Percentiles rank a stretch among this genome's conserved stretches.
Conservation (phyloP, 176 grass and related monocot genomes). For the Guadua angustifolia region DNA sequence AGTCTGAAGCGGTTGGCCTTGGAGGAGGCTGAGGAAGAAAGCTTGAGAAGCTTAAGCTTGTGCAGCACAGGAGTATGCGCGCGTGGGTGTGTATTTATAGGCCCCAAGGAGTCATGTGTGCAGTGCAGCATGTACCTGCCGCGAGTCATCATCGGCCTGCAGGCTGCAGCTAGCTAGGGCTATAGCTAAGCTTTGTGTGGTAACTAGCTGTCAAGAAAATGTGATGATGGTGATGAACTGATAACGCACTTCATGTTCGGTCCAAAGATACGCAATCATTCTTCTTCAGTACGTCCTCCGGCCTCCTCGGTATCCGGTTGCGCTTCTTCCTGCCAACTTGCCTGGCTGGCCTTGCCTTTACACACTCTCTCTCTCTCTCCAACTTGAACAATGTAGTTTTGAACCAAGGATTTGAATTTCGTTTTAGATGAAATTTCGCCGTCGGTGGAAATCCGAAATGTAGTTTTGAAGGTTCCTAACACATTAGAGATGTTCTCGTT, state of each 20-base stretch:
- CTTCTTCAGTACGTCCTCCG: background rate
- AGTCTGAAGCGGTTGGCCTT: background rate
- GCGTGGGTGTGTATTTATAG: background rate
- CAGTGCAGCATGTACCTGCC: background rate
- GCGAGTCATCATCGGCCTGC: background rate
- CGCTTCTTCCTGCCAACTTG: background rate
- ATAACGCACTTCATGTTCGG: conserved; percentile 40
- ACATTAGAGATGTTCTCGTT: too few relatives aligned
- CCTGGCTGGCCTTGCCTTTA: too few relatives aligned
- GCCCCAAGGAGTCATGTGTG: background rate
- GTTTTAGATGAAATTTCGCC: too few relatives aligned
- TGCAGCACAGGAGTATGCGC: background rate
- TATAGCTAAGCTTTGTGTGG: background rate
- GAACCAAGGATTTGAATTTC: too few relatives aligned
- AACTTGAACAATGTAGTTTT: background rate
- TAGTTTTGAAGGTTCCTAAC: too few relatives aligned
- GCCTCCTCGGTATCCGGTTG: background rate
- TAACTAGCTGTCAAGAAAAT: conserved; percentile 15
- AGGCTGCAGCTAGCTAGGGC: conserved; percentile 23
- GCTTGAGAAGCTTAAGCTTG: background rate
- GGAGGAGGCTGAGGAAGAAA: background rate
- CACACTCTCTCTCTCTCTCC: background rate
- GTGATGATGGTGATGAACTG: conserved; percentile 55
- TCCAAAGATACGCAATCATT: conserved; percentile 48
- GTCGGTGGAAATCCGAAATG: too few relatives aligned